A percentile compares a stretch with the other conserved stretches of the same genome.
These are phyloP conservation scores for Hypholoma fasciculare DNA, from an alignment of 768 basidiomycete species.

Conservation along the genomic window DNA sequence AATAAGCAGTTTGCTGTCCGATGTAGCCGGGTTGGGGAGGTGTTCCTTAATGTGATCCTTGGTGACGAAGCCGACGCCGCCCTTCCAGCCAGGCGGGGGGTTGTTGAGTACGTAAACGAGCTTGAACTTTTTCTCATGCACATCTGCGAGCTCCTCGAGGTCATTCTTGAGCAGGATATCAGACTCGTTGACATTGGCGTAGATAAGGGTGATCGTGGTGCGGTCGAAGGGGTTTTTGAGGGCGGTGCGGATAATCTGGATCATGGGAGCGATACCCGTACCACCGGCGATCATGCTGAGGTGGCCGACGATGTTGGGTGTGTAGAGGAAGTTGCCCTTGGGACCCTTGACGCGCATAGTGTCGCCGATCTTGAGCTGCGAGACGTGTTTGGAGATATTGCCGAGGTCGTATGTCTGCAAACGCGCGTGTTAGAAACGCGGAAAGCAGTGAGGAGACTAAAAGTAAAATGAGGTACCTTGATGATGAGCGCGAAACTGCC, in stretches of 20 bases:
- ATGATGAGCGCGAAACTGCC: constrained; percentile 96
- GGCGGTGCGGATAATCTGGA: constrained; percentile 94
- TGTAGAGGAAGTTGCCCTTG: constrained; percentile 92
- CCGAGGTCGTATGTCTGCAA: constrained; percentile 92
- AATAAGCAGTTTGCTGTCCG: constrained; percentile 82
- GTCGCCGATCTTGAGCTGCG: constrained; percentile 83
- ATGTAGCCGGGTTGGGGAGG: constrained; percentile 62
- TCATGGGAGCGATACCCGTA: constrained; percentile 98
- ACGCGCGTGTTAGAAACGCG: constrained; percentile 3
- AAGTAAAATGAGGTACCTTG: constrained; percentile 59
- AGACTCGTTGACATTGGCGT: constrained; percentile 91
- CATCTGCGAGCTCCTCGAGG: constrained; percentile 73
- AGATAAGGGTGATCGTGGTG: constrained; percentile 86
- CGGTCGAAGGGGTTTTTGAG: constrained; percentile 86
- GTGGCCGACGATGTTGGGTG: constrained; percentile 66
- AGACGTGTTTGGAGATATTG: constrained; percentile 90
- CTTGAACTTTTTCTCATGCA: constrained; percentile 64
- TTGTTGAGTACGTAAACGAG: constrained; percentile 95
- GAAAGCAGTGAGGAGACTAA: not conserved
- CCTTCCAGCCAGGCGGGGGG: constrained; percentile 83
- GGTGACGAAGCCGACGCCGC: constrained; percentile 90
- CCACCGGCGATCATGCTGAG: constrained; percentile 98
- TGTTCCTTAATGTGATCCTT: constrained; percentile 87
- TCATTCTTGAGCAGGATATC: constrained; percentile 93
- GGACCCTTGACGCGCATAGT: constrained; percentile 92